Conservation (phyloP, 2,329 filamentous ascomycete genomes). For the Neofusicoccum ribis region DNA sequence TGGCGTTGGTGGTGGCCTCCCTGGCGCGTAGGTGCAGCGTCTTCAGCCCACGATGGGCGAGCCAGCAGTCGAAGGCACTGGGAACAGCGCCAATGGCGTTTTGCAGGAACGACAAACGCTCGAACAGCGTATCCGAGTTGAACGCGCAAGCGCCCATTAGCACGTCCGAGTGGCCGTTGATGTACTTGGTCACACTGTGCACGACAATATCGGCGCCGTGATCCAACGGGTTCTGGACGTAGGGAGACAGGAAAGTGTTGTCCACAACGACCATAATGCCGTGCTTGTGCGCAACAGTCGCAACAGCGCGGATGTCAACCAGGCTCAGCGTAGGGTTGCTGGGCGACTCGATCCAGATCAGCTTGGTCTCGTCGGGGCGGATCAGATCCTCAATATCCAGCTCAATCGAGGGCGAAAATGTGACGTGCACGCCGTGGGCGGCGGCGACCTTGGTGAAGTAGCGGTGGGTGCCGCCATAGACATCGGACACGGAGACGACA, state of each 20-base stretch:
- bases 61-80: slow-evolving; percentile 95
- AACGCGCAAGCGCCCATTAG: slow-evolving; percentile 97
- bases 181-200: slow-evolving; percentile 98
- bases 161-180: slow-evolving; percentile 95
- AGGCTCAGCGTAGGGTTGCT: slow-evolving; percentile 92
- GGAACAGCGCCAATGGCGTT: slow-evolving; percentile 97
- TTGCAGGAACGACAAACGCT: slow-evolving; percentile 84
- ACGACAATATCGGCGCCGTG: slow-evolving; percentile 96
- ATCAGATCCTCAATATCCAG: slow-evolving; percentile 83
- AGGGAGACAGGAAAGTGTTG: slow-evolving; percentile 97
- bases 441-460: slow-evolving; percentile 98
- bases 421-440: slow-evolving; percentile 90
- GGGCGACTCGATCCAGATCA: slow-evolving; percentile 96
- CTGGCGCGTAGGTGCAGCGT: slow-evolving; percentile 90
- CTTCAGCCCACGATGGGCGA: slow-evolving; percentile 94
- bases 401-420: slow-evolving; percentile 91
- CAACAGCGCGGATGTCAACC: slow-evolving; percentile 88
- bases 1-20: slow-evolving; percentile 81
- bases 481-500: slow-evolving; percentile 93
- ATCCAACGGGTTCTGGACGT: slow-evolving; percentile 93
- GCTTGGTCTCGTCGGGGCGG: slow-evolving; percentile 75
- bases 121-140: slow-evolving; percentile 78
- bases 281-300: slow-evolving; percentile 77
- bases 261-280: slow-evolving; percentile 97
- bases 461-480: slow-evolving; percentile 95